Conservation (phyloP, 2,329 filamentous ascomycete species). For the Ceratocystis harringtonii region DNA sequence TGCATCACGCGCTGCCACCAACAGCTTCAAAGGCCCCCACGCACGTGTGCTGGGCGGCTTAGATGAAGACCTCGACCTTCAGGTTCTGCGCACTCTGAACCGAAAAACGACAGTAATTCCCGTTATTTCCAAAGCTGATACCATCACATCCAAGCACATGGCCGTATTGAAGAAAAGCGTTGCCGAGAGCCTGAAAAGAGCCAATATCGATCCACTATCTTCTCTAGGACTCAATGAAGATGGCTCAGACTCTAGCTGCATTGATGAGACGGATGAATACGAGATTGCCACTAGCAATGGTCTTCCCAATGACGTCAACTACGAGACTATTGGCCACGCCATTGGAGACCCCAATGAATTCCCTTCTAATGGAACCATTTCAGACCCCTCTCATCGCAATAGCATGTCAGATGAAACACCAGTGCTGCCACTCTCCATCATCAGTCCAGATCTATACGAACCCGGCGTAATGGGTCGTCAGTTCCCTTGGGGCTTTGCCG, state of each 20-base stretch:
- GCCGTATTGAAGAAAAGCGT: conserved; percentile 77
- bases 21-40: conserved; percentile 23
- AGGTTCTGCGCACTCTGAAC: conserved; percentile 74
- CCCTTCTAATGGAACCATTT: conserved; percentile 25
- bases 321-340: conserved; percentile 38
- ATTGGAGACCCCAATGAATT: conserved; percentile 19
- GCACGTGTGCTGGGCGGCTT: conserved; percentile 48
- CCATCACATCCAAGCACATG: conserved; percentile 93
- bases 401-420: conserved; percentile 42
- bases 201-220: conserved; percentile 77
- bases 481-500: conserved; percentile 94
- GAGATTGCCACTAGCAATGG: conserved; percentile 20
- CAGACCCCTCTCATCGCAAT: conserved; percentile 29
- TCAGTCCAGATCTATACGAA: conserved; percentile 87
- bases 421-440: conserved; percentile 76
- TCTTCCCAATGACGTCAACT: conserved; percentile 17
- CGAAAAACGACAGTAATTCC: conserved; percentile 93
- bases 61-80: conserved; percentile 79
- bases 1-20: conserved; percentile 42
- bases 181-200: conserved; percentile 72
- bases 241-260: conserved; percentile 40
- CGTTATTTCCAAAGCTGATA: conserved; percentile 92
- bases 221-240: conserved; percentile 69
- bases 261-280: conserved; percentile 42
- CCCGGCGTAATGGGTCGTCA: conserved; percentile 63